phyloP scores from a whole-genome alignment of 148 eudicot species.

The Persicaria tinctoria region DNA sequence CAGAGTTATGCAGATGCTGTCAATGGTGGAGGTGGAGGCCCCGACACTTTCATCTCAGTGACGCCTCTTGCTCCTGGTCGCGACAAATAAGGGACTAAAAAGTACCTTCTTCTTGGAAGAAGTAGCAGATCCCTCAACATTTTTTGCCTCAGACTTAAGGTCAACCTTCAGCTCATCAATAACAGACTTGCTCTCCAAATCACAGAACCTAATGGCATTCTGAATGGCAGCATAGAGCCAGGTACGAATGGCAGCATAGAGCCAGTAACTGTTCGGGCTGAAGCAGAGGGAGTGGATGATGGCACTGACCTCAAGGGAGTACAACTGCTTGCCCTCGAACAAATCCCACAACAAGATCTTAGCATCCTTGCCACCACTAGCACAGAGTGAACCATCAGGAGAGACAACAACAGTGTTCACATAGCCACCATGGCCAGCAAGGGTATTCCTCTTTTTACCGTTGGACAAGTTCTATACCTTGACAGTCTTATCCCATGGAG shows the following conservation, averaged over 20 bases:
- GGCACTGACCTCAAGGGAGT: slow-evolving; percentile 36
- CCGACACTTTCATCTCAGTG: no score
- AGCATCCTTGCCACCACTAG: slow-evolving; percentile 15
- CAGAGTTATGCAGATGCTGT: no score
- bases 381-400: slow-evolving; percentile 24
- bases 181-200: slow-evolving; percentile 24
- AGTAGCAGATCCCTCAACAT: slow-evolving; percentile 37
- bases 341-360: slow-evolving; percentile 48
- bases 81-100: no score
- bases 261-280: slow-evolving; percentile 69
- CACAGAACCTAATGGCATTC: slow-evolving; percentile 49
- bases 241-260: slow-evolving; percentile 59
- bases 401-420: slow-evolving; percentile 20
- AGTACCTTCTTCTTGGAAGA: slow-evolving; percentile 54
- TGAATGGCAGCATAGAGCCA: slow-evolving; percentile 67
- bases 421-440: slow-evolving; percentile 18
- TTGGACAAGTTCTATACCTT: slow-evolving; percentile 26
- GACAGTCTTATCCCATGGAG: slow-evolving; percentile 28
- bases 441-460: slow-evolving; percentile 18
- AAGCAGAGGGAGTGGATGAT: slow-evolving; percentile 51
- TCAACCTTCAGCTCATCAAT: slow-evolving; percentile 80
- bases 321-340: slow-evolving; percentile 48
- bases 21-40: no score
- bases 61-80: no score
- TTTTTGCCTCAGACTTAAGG: slow-evolving; percentile 62